A percentile compares a stretch with the other conserved stretches of the same genome.
These are phyloP conservation scores for Arthrobotrys pseudoclavata DNA, from an alignment of 2,329 filamentous ascomycete genomes.

Conservation along the genomic window DNA sequence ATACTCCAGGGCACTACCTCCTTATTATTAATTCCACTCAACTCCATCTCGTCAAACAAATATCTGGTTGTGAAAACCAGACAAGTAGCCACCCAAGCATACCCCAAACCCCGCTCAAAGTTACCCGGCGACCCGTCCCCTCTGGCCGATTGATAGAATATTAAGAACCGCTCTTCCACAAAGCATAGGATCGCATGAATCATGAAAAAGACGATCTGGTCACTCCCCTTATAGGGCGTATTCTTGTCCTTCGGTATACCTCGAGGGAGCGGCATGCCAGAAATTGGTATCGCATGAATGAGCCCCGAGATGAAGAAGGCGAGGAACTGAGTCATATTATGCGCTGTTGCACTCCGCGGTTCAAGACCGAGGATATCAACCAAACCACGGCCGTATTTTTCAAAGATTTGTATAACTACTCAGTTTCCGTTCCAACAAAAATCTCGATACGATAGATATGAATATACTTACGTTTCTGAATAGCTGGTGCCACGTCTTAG, in stretches of 20 bases:
- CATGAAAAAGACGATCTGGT: constrained; percentile 17
- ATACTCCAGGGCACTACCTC: constrained; percentile 18
- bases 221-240: constrained; percentile 18
- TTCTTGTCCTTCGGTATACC: constrained; percentile 15
- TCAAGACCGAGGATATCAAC: background rate
- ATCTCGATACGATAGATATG: background rate
- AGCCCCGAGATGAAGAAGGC: constrained; percentile 19
- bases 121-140: background rate
- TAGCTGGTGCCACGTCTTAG: constrained; percentile 14
- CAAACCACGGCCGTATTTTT: constrained; percentile 2
- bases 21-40: constrained; percentile 25
- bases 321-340: constrained; percentile 8
- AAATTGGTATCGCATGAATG: constrained; percentile 9
- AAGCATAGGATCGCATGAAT: constrained; percentile 18
- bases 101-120: constrained; percentile 4
- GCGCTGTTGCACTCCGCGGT: background rate
- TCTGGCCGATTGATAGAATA: background rate
- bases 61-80: constrained; percentile 8
- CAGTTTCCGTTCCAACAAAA: background rate
- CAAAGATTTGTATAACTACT: constrained; percentile 11
- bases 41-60: constrained; percentile 26
- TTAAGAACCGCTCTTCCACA: constrained; percentile 1
- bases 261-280: constrained; percentile 3
- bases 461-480: constrained; percentile 19
- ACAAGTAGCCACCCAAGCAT: constrained; percentile 17